A percentile compares a stretch with the other conserved stretches of the same genome.
Conservation (phyloP, 192 early-diverging fungal species). For the Mortierella antarctica region DNA sequence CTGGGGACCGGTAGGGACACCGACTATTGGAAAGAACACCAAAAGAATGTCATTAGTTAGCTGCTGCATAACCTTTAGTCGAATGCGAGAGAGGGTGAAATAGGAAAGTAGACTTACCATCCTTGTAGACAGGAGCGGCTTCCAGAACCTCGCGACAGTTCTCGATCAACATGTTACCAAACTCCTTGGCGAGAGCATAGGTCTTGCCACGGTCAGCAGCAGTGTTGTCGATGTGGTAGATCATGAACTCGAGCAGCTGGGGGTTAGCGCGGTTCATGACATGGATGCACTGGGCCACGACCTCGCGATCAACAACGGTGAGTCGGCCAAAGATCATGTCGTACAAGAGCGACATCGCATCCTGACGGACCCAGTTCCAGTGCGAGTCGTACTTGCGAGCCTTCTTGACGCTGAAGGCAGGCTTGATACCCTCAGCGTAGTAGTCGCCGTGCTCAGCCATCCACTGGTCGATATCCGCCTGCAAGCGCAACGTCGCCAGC, state of each 20-base stretch:
- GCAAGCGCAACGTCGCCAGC: slow-evolving; percentile 71
- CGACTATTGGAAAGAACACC: slow-evolving; percentile 62
- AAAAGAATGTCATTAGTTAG: not conserved
- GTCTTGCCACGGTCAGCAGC: slow-evolving; percentile 83
- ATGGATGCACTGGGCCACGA: slow-evolving; percentile 90
- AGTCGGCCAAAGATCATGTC: slow-evolving; percentile 93
- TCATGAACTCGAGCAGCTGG: slow-evolving; percentile 85
- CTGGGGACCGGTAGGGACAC: slow-evolving; percentile 85
- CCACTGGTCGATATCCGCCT: slow-evolving; percentile 91
- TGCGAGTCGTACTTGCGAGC: slow-evolving; percentile 93
- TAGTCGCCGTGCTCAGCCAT: slow-evolving; percentile 91
- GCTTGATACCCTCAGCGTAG: slow-evolving; percentile 91
- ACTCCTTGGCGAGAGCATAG: slow-evolving; percentile 82
- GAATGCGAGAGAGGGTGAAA: not conserved
- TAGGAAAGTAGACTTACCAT: slow-evolving; percentile 64
- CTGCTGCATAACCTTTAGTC: not conserved
- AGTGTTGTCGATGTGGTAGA: slow-evolving; percentile 85
- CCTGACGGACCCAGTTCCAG: slow-evolving; percentile 97
- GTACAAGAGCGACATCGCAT: slow-evolving; percentile 88
- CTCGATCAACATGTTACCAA: slow-evolving; percentile 85
- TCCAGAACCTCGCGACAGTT: slow-evolving; percentile 89
- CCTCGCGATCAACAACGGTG: slow-evolving; percentile 88
- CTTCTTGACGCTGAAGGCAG: slow-evolving; percentile 85
- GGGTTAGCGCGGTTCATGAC: slow-evolving; percentile 93
- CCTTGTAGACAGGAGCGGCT: slow-evolving; percentile 87